Percentiles rank a stretch among this genome's conserved stretches.
phyloP scores from a whole-genome alignment of 768 basidiomycete genomes.

The Hygrophorus pudorinus region DNA sequence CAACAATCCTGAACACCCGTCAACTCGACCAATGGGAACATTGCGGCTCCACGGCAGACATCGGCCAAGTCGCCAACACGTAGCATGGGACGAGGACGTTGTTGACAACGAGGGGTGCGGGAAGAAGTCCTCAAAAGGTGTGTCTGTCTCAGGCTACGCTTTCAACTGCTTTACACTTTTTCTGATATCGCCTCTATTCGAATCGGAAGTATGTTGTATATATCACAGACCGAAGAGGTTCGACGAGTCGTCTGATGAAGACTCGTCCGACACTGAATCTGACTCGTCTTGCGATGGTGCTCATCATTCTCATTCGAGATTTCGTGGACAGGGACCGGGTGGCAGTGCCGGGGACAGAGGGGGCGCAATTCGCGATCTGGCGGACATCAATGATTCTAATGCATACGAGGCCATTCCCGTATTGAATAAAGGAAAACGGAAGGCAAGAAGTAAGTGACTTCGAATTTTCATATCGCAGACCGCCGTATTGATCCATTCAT shows the following conservation, averaged over 20 bases:
- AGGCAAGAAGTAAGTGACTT: too few species aligned
- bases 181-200: background rate
- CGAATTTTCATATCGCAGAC: too few species aligned
- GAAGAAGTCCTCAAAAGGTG: slow-evolving; percentile 90
- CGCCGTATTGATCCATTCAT: too few species aligned
- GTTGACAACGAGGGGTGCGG: slow-evolving; percentile 88
- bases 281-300: slow-evolving; percentile 20
- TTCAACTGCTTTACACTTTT: background rate
- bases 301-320: slow-evolving; percentile 16
- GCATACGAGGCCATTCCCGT: too few species aligned
- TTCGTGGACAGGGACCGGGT: slow-evolving; percentile 12
- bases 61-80: slow-evolving; percentile 37
- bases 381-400: too few species aligned
- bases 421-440: too few species aligned
- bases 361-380: too few species aligned
- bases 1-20: slow-evolving; percentile 8
- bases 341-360: too few species aligned
- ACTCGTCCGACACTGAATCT: slow-evolving; percentile 30
- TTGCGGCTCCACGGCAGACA: slow-evolving; percentile 52
- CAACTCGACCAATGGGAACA: slow-evolving; percentile 29
- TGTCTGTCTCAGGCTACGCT: slow-evolving; percentile 20
- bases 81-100: slow-evolving; percentile 78
- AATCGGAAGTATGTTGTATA: slow-evolving; percentile 84
- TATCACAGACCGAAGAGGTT: slow-evolving; percentile 76
- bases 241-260: slow-evolving; percentile 66